These are phyloP conservation scores for Fagopyrum tataricum DNA, from an alignment of 148 eudicot genomes.

Conservation along the genomic window DNA sequence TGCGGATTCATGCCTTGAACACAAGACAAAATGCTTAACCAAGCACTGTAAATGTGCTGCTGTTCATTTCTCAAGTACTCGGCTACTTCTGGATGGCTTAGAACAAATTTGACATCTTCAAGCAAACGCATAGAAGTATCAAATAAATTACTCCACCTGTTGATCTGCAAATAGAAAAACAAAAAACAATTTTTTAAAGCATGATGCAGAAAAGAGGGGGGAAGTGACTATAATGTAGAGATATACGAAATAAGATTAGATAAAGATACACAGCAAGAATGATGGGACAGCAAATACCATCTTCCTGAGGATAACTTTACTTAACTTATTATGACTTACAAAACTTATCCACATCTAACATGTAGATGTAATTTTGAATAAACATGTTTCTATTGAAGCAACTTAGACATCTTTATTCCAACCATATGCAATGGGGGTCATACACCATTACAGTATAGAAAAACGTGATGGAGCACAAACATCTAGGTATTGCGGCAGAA, in stretches of 20 bases:
- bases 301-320: neutral
- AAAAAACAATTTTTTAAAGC: neutral
- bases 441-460: neutral
- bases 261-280: neutral
- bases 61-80: constrained; percentile 52
- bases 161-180: constrained; percentile 46
- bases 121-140: constrained; percentile 76
- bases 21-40: constrained; percentile 73
- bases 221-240: neutral
- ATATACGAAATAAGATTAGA: neutral
- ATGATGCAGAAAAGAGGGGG: constrained; percentile 3
- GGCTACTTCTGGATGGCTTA: constrained; percentile 76
- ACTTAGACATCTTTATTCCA: neutral
- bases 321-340: neutral
- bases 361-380: neutral
- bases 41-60: constrained; percentile 50
- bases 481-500: neutral
- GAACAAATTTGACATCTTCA: constrained; percentile 85
- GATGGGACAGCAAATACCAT: neutral
- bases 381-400: neutral
- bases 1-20: constrained; percentile 90
- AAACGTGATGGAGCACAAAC: neutral
- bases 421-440: neutral
- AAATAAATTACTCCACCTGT: constrained; percentile 58
- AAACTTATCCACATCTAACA: neutral